Evolutionary conservation across 805 yeast genomes (phyloP), one percentile per base, ranked within the genome.

Genomic region (Tetrapisispora fleetii): DNA sequence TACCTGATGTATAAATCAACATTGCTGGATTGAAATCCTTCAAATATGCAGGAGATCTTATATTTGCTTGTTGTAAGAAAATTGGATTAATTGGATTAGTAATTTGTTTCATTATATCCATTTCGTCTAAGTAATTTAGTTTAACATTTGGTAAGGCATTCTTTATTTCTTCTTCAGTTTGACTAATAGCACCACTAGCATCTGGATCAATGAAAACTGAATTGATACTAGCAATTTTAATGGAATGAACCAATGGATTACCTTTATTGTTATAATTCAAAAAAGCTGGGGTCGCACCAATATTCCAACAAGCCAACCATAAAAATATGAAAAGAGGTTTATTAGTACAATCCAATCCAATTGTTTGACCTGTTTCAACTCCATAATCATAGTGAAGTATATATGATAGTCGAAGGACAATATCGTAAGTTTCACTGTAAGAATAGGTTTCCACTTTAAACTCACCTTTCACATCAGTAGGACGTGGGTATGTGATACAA

Each of bases 221-320:
- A 8, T 71, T 57, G 0, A 85, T 75, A 13, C 76, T 67, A n/a
- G 89, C 82, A 24, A 83, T 77, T 53, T 77, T 78, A 57, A 91
- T 69, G 53, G 95, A 86, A 67, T 91, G 97, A 14, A 79, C 78
- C 54, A 90, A 73, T 1, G 95, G 84, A 46, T 75, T 73, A 24
- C 87, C 89, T 46, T 75, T 72, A 44, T 83, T 73, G 64, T 89
- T 90, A 68, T 81, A 86, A 68, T 90, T 90, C 58, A 91, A 69
- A 57, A 91, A 84, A 0, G 95, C 89, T 0, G 96, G 96, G 9
- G 75, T 65, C 1, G 95, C 96, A 40, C 97, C 97, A 47, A 90
- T 73, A 58, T 87, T 85, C 96, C 96, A 90, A 43, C 85, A 67
- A 0, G 96, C 85, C 48, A 85, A 73, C 95, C 96, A 86, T 38